These are phyloP conservation scores for Aspergillus kassunensis DNA, from an alignment of 495 filamentous ascomycete species.

Conservation along the genomic window DNA sequence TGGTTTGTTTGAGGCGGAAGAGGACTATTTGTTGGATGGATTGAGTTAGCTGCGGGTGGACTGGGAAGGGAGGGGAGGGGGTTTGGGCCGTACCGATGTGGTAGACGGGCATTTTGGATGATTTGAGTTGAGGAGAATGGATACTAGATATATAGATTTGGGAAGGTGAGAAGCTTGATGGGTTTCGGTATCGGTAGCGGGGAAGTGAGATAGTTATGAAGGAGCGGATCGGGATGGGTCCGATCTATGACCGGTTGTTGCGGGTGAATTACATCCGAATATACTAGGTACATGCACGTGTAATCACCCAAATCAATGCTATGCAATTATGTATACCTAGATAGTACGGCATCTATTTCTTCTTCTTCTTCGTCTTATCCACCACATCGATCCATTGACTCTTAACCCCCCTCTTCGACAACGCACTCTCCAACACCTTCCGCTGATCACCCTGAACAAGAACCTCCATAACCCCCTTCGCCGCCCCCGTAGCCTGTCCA, in stretches of 20 bases:
- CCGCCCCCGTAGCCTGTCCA: constrained; percentile 55
- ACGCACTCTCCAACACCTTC: constrained; percentile 54
- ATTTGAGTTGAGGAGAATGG: no score
- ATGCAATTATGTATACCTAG: background rate
- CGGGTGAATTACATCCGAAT: background rate
- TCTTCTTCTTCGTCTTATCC: constrained; percentile 72
- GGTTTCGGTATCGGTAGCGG: no score
- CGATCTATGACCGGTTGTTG: background rate
- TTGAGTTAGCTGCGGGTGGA: background rate
- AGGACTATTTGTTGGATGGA: constrained; percentile 29
- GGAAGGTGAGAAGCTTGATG: no score
- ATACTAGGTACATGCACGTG: no score
- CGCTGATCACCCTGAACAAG: constrained; percentile 67
- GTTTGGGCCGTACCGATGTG: constrained; percentile 20
- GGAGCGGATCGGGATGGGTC: background rate
- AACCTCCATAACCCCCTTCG: constrained; percentile 65
- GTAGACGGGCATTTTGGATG: constrained; percentile 21
- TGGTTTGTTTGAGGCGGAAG: constrained; percentile 40
- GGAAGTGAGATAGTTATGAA: background rate
- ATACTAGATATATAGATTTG: background rate
- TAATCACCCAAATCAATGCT: no score
- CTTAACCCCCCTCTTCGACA: constrained; percentile 57
- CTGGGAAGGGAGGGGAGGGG: background rate
- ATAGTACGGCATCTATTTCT: constrained; percentile 40
- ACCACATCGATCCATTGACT: constrained; percentile 58